Evolutionary conservation across 352 stramenopile species (phyloP).

Genomic region (Globisporangium takayamanum): DNA sequence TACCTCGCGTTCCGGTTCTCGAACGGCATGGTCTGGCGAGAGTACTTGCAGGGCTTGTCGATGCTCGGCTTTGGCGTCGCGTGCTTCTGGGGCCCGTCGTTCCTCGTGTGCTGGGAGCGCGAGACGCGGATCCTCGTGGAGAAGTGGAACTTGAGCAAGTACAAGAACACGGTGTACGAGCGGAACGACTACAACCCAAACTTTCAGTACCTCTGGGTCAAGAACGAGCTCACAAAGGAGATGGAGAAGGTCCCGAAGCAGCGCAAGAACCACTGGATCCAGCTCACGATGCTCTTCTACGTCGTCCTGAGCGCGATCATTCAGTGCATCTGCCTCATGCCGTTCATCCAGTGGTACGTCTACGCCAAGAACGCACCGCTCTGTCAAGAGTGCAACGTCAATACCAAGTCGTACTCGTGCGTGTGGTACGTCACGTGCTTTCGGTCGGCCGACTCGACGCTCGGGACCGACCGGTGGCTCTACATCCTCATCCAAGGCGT

Average conservation of each 20-base stretch:
- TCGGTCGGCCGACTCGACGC: conserved; percentile 48
- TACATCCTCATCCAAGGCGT: conserved; percentile 87
- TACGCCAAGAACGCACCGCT: conserved; percentile 82
- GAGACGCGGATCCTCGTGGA: conserved; percentile 84
- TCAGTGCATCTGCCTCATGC: conserved; percentile 77
- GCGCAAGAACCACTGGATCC: conserved; percentile 81
- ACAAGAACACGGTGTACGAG: conserved; percentile 88
- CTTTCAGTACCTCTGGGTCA: conserved; percentile 84
- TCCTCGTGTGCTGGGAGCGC: conserved; percentile 80
- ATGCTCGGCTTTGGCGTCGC: conserved; percentile 66
- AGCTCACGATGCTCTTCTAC: conserved; percentile 84
- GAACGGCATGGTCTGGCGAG: conserved; percentile 40
- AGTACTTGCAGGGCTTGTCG: conserved; percentile 70
- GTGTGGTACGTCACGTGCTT: conserved; percentile 86
- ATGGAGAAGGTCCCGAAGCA: conserved; percentile 85
- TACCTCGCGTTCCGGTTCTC: conserved; percentile 75
- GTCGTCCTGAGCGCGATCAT: conserved; percentile 66
- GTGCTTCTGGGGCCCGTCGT: conserved; percentile 78
- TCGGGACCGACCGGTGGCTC: conserved; percentile 84
- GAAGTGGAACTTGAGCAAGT: conserved; percentile 86
- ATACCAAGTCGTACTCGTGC: conserved; percentile 43
- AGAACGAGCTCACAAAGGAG: conserved; percentile 81
- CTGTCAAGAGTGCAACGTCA: conserved; percentile 49
- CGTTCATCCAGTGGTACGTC: conserved; percentile 89
- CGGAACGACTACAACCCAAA: conserved; percentile 80